Evolutionary conservation across 768 basidiomycete genomes (phyloP).

Genomic region (Crassisporium funariophilum): DNA sequence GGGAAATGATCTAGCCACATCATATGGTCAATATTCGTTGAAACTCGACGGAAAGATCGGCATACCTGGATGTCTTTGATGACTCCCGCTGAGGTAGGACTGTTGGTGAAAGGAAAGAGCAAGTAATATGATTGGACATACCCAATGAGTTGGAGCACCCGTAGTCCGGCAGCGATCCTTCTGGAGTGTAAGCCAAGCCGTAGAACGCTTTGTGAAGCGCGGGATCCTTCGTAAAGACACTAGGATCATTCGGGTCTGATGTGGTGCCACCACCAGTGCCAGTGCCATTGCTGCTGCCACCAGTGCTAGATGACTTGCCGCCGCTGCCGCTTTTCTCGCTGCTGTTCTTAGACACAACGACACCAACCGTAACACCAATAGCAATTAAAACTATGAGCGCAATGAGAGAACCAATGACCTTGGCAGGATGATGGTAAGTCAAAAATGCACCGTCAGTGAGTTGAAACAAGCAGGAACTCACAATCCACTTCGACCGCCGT

Average conservation of each 20-base stretch:
- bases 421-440: background rate
- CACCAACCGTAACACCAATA: constrained; percentile 65
- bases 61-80: constrained; percentile 75
- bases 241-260: constrained; percentile 61
- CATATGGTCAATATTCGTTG: constrained; percentile 11
- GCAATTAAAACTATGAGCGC: constrained; percentile 52
- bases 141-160: constrained; percentile 60
- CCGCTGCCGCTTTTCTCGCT: constrained; percentile 25
- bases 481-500: constrained; percentile 57
- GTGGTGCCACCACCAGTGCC: constrained; percentile 2
- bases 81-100: constrained; percentile 46
- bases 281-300: constrained; percentile 12
- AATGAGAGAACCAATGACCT: constrained; percentile 57
- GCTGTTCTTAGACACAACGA: constrained; percentile 60
- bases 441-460: background rate
- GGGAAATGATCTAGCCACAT: constrained; percentile 67
- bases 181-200: constrained; percentile 86
- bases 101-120: constrained; percentile 1
- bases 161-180: constrained; percentile 60
- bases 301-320: constrained; percentile 3
- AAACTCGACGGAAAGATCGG: constrained; percentile 9
- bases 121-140: constrained; percentile 19
- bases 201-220: constrained; percentile 75
- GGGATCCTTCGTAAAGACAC: constrained; percentile 67
- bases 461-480: constrained; percentile 37